These are phyloP conservation scores for Fusarium ramigenum DNA, from an alignment of 2,329 filamentous ascomycete genomes.

Conservation along the genomic window DNA sequence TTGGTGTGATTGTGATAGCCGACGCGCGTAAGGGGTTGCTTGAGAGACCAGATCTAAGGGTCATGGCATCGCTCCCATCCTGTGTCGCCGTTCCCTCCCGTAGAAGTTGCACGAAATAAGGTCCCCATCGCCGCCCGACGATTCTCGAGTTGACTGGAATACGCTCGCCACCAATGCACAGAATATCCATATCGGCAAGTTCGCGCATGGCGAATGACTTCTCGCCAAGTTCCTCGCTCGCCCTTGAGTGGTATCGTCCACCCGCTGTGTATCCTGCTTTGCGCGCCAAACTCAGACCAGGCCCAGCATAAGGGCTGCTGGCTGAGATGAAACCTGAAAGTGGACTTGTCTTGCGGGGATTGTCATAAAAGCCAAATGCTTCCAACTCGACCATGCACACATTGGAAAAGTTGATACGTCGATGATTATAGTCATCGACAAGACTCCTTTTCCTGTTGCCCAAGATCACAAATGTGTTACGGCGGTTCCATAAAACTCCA, in stretches of 20 bases:
- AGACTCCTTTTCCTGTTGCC: constrained; percentile 93
- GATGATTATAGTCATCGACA: constrained; percentile 98
- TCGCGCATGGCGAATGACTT: constrained; percentile 83
- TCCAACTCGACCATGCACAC: constrained; percentile 97
- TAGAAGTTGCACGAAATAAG: constrained; percentile 92
- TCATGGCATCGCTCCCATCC: constrained; percentile 78
- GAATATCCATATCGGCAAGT: constrained; percentile 94
- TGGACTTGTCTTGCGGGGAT: constrained; percentile 80
- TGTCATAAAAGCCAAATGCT: constrained; percentile 96
- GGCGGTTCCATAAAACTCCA: constrained; percentile 89
- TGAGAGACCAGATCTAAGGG: constrained; percentile 72
- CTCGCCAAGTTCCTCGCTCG: constrained; percentile 86
- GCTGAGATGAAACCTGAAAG: constrained; percentile 87
- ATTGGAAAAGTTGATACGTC: constrained; percentile 96
- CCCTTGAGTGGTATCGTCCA: constrained; percentile 77
- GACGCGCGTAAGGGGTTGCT: constrained; percentile 75
- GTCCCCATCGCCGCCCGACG: constrained; percentile 88
- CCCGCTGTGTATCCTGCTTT: constrained; percentile 75
- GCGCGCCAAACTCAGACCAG: constrained; percentile 63
- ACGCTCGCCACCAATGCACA: constrained; percentile 89
- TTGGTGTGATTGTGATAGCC: constrained; percentile 84
- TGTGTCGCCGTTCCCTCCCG: constrained; percentile 80
- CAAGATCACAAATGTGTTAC: constrained; percentile 95
- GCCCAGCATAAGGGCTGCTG: constrained; percentile 73
- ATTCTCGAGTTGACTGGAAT: constrained; percentile 94